phyloP scores from a whole-genome alignment of 805 yeast species.

The Saccharomycopsis selenospora region DNA sequence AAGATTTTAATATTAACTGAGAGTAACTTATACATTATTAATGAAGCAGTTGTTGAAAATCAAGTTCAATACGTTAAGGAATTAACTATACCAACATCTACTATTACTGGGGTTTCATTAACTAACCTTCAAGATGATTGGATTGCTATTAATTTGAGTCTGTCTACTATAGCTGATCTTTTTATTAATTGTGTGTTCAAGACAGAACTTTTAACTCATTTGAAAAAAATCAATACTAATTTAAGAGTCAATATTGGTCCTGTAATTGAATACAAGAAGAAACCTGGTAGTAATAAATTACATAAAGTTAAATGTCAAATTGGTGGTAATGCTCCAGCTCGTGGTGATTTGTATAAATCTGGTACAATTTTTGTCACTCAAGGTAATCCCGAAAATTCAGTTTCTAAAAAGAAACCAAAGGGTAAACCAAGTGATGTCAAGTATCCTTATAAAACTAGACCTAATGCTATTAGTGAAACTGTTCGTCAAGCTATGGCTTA shows the following conservation, averaged over 20 bases:
- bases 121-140: constrained; percentile 86
- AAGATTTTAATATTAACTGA: constrained; percentile 67
- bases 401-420: constrained; percentile 70
- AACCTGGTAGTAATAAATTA: constrained; percentile 63
- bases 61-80: constrained; percentile 57
- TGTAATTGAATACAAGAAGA: constrained; percentile 77
- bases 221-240: constrained; percentile 53
- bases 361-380: constrained; percentile 73
- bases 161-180: constrained; percentile 60
- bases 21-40: constrained; percentile 56
- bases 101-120: constrained; percentile 56
- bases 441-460: constrained; percentile 23
- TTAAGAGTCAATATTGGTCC: constrained; percentile 61
- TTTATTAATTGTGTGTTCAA: constrained; percentile 77
- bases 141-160: constrained; percentile 61
- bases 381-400: constrained; percentile 70
- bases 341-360: constrained; percentile 78
- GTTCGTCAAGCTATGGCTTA: constrained; percentile 14
- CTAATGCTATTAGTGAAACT: constrained; percentile 14
- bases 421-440: constrained; percentile 30
- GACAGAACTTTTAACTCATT: constrained; percentile 76
- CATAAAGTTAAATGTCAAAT: constrained; percentile 66
- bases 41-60: constrained; percentile 61
- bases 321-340: constrained; percentile 54
- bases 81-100: constrained; percentile 48